Evolutionary conservation across 2,329 filamentous ascomycete species (phyloP).

Genomic region (Myriosclerotinia scirpicola): DNA sequence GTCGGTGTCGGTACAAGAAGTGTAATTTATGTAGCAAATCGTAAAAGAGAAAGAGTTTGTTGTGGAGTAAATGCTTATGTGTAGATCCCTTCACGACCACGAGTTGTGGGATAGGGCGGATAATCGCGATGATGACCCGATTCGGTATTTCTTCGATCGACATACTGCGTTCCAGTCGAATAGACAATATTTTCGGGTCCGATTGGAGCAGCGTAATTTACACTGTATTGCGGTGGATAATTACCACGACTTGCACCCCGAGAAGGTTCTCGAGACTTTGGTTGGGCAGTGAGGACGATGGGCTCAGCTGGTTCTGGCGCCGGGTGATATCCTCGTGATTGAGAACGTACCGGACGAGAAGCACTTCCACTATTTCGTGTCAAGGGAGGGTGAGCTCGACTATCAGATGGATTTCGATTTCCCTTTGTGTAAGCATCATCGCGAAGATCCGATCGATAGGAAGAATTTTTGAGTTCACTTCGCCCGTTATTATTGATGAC

Average conservation of each 20-base stretch:
- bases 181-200: conserved; percentile 7
- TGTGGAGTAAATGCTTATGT: neutral
- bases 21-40: conserved; percentile 23
- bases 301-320: conserved; percentile 28
- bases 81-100: conserved; percentile 2
- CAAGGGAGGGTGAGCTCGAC: conserved; percentile 28
- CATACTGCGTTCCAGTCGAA: neutral
- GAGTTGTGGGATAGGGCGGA: neutral
- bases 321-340: conserved; percentile 28
- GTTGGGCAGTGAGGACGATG: conserved; percentile 27
- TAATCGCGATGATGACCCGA: conserved; percentile 18
- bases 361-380: conserved; percentile 21
- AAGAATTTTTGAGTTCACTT: conserved; percentile 21
- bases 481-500: conserved; percentile 32
- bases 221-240: conserved; percentile 11
- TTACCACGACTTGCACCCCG: conserved; percentile 20
- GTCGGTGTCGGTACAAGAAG: conserved; percentile 23
- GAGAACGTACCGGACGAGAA: conserved; percentile 25
- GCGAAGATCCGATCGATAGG: conserved; percentile 31
- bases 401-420: conserved; percentile 35
- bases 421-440: conserved; percentile 29
- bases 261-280: conserved; percentile 29
- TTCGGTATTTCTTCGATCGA: conserved; percentile 16
- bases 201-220: conserved; percentile 13
- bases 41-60: neutral